phyloP scores from a whole-genome alignment of 2,329 filamentous ascomycete species.

The Claviceps sorghi region DNA sequence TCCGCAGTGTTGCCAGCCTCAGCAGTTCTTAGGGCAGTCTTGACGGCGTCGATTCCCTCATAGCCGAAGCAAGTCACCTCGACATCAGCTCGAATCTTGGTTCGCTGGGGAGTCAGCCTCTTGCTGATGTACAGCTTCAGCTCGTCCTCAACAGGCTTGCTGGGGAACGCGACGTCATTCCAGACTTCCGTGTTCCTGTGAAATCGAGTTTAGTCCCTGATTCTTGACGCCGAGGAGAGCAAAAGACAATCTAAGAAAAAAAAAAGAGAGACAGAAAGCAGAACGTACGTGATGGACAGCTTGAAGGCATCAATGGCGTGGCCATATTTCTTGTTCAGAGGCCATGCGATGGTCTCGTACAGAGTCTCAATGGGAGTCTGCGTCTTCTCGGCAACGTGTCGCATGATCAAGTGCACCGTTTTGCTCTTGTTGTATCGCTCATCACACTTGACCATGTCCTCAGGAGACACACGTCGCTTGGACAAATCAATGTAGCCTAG shows the following conservation, averaged over 20 bases:
- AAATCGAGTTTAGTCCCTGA: not conserved
- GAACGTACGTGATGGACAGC: slow-evolving; percentile 80
- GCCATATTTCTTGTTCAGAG: slow-evolving; percentile 92
- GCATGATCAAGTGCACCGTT: slow-evolving; percentile 98
- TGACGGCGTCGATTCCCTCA: slow-evolving; percentile 96
- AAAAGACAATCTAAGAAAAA: not conserved
- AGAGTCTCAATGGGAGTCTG: slow-evolving; percentile 84
- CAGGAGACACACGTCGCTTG: slow-evolving; percentile 92
- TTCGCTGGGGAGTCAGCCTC: slow-evolving; percentile 93
- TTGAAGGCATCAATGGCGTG: slow-evolving; percentile 98
- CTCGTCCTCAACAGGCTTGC: slow-evolving; percentile 71
- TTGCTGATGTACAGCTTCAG: slow-evolving; percentile 93
- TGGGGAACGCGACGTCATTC: slow-evolving; percentile 84
- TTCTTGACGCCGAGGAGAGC: not conserved
- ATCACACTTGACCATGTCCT: slow-evolving; percentile 97
- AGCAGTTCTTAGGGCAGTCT: slow-evolving; percentile 77
- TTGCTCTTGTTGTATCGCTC: slow-evolving; percentile 99
- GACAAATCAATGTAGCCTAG: slow-evolving; percentile 88
- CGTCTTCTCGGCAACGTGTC: slow-evolving; percentile 96
- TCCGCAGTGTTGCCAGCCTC: slow-evolving; percentile 75
- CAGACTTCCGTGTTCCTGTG: slow-evolving; percentile 86
- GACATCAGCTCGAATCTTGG: slow-evolving; percentile 94
- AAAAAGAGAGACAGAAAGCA: not conserved
- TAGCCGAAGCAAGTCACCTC: slow-evolving; percentile 94
- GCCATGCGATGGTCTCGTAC: slow-evolving; percentile 93